Percentiles rank a stretch among this genome's conserved stretches.
Conservation (phyloP, 1,284 basidiomycete genomes). For the Inonotus obliquus region DNA sequence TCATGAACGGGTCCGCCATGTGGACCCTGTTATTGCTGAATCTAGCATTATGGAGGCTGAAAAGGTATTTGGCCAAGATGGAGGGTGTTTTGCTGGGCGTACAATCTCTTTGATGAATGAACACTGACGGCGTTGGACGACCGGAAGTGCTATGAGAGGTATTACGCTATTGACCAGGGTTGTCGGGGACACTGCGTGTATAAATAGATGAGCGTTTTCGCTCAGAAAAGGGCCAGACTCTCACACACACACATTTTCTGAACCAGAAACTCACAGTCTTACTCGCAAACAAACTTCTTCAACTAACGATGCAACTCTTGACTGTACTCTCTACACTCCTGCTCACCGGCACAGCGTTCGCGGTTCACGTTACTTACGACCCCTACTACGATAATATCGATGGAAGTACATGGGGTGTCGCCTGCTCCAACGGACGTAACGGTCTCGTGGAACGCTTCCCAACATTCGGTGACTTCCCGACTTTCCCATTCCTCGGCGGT, state of each 20-base stretch:
- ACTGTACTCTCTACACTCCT: constrained; percentile 13
- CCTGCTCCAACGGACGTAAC: constrained; percentile 31
- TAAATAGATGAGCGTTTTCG: not conserved
- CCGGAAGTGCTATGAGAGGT: not conserved
- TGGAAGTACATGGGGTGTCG: constrained; percentile 26
- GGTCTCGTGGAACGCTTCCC: constrained; percentile 30
- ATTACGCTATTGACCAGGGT: not conserved
- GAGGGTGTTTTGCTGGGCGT: not conserved
- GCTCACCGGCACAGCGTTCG: constrained; percentile 8
- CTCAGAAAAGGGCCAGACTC: too few species aligned
- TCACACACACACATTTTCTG: too few species aligned
- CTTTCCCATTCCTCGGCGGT: constrained; percentile 32
- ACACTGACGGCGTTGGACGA: not conserved
- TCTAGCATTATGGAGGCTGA: not conserved
- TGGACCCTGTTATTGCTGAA: not conserved
- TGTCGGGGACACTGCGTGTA: not conserved
- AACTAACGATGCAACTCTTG: constrained; percentile 16
- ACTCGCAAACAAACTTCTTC: not conserved
- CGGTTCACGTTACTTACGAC: constrained; percentile 28
- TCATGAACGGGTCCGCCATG: not conserved
- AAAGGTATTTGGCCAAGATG: not conserved
- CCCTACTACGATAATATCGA: constrained; percentile 25
- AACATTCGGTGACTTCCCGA: constrained; percentile 28
- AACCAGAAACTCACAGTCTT: not conserved
- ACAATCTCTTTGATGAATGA: not conserved